Percentiles rank a stretch among this genome's conserved stretches.
phyloP scores from a whole-genome alignment of 1,284 basidiomycete genomes.

The Malassezia furfur region DNA sequence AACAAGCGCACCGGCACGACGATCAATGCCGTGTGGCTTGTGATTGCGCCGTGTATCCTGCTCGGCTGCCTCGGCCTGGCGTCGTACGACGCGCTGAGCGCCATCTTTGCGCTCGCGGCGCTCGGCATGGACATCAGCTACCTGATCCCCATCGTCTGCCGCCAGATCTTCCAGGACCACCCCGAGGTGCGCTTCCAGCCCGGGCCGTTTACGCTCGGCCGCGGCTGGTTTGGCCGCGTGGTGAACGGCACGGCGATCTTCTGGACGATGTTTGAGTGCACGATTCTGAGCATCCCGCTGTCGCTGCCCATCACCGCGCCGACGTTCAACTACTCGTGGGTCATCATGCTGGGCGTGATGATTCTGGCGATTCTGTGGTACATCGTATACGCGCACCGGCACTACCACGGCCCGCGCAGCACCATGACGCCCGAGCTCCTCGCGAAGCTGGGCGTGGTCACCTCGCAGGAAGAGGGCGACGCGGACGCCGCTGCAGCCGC shows the following conservation, averaged over 20 bases:
- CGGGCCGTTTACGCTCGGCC: constrained; percentile 78
- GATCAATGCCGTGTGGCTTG: constrained; percentile 70
- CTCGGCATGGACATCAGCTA: constrained; percentile 67
- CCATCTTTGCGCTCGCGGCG: constrained; percentile 54
- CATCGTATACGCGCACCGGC: constrained; percentile 48
- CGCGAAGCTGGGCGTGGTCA: constrained; percentile 33
- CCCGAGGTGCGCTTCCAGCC: constrained; percentile 72
- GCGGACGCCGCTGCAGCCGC: neutral
- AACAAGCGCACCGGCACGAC: constrained; percentile 60
- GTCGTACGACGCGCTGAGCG: constrained; percentile 31
- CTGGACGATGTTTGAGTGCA: constrained; percentile 50
- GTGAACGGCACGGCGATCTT: constrained; percentile 61
- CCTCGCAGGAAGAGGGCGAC: constrained; percentile 20
- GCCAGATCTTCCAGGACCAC: constrained; percentile 64
- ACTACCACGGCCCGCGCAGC: constrained; percentile 50
- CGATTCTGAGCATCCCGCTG: constrained; percentile 33
- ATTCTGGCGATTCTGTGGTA: constrained; percentile 50
- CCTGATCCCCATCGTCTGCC: constrained; percentile 49
- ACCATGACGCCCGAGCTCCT: constrained; percentile 33
- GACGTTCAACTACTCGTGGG: constrained; percentile 37
- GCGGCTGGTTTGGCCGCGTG: constrained; percentile 59
- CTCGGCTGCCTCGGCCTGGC: constrained; percentile 38
- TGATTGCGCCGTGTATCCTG: constrained; percentile 53
- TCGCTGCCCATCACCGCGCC: constrained; percentile 22
- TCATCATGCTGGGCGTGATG: constrained; percentile 50